Evolutionary conservation across 2,329 filamentous ascomycete genomes (phyloP), one percentile per base, ranked within the genome.

Genomic region (Rhinocladiella similis): DNA sequence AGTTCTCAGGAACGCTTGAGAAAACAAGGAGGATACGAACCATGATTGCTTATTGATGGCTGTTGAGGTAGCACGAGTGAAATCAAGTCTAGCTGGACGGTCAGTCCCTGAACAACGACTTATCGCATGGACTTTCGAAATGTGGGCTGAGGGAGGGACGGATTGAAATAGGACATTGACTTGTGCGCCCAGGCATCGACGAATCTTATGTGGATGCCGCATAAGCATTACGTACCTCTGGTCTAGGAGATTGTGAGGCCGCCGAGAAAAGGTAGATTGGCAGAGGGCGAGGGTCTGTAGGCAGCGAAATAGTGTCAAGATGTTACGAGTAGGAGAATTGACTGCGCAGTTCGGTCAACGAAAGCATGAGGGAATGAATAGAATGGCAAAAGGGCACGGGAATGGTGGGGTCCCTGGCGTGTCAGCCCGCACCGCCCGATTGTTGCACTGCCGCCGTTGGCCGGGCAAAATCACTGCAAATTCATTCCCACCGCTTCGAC

Each of bases 11-110:
- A 39, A 13, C 38, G 36, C 9, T 6, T 47, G n/a, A 18, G 38
- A 33, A 42, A 16, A 14, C 19, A 19, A 19, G 20, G 19, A 41
- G 2, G 29, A 5, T 27, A 57, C 60, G 51, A 53, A 64, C 63
- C 63, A 65, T 65, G 58, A 45, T 49, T 59, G 55, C 27, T 45
- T 25, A 38, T 36, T 45, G 25, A 45, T 13, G 45, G 43, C 46
- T 25, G 33, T 20, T 42, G 41, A 12, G 36, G 29, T 25, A 39
- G 41, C 56, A 50, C 49, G 50, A 53, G 22, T 49, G 27, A n/a
- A 18, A 29, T 52, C 53, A 19, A 36, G 20, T 39, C 57, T 60
- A 45, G 12, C 36, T 9, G 42, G 13, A 29, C 29, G 10, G 57
- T 60, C 54, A 57, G 57, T 47, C 50, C 54, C 27, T 19, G 38